Percentiles rank a stretch among this genome's conserved stretches.
These are phyloP conservation scores for Globisporangium acanthophoron DNA, from an alignment of 352 stramenopile genomes.

Conservation along the genomic window DNA sequence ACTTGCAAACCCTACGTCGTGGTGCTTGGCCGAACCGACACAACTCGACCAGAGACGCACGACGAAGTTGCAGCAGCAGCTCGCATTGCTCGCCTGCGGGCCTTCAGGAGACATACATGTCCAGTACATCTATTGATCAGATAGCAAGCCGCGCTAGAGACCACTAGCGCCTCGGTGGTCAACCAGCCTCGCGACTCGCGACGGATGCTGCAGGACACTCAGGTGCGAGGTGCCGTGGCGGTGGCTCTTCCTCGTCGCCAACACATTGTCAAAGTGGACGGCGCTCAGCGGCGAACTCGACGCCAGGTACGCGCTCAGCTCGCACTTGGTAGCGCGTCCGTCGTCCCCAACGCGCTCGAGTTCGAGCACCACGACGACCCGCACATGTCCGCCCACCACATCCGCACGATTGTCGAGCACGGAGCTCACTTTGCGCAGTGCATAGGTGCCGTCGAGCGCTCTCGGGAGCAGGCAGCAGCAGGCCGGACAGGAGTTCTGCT, in stretches of 20 bases:
- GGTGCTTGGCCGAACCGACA: too few species aligned
- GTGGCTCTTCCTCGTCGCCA: background rate
- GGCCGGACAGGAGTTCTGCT: constrained; percentile 67
- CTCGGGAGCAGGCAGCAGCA: constrained; percentile 61
- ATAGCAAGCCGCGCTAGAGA: too few species aligned
- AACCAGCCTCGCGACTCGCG: background rate
- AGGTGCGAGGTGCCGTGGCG: background rate
- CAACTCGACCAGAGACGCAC: too few species aligned
- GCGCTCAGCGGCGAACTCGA: too few species aligned
- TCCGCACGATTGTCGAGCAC: background rate
- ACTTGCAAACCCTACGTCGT: too few species aligned
- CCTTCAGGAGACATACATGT: too few species aligned
- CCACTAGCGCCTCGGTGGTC: background rate
- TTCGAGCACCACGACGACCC: background rate
- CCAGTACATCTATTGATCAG: too few species aligned
- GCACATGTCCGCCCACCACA: background rate
- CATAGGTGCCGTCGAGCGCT: constrained; percentile 5
- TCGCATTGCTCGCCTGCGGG: too few species aligned
- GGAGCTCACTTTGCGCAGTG: constrained; percentile 1
- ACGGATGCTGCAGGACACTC: background rate
- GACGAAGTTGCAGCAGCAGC: too few species aligned
- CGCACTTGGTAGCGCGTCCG: background rate
- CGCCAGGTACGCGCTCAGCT: background rate
- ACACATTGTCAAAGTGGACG: background rate
- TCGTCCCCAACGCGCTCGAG: background rate